Evolutionary conservation across 345 rosid genomes (phyloP), one percentile per base, ranked within the genome.

Genomic region (Mallotus nudiflorus): DNA sequence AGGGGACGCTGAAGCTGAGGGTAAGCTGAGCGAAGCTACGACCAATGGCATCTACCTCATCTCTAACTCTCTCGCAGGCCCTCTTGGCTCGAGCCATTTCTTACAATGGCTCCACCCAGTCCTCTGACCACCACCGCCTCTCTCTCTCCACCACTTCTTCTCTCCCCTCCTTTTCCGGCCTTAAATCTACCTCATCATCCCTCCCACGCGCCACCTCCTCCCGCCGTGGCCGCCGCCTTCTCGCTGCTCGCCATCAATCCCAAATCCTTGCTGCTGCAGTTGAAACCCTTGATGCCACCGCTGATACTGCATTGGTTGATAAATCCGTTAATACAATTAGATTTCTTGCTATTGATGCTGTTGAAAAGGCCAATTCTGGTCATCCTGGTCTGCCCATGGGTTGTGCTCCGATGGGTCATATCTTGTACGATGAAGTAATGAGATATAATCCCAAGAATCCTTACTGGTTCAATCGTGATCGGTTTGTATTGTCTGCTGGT

Each of bases 321-420:
- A 87, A 88, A 70, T 94, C 96, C 35, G 53, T 91, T 29, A 91
- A 94, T 65, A 85, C 97, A 55, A 94, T 94, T 46, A 74, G 98
- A 80, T 91, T 94, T 77, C 81, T 94, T 31, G 89, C 96, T 27
- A 69, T 94, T 46, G 98, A 94, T 70, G 95, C 98, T 6, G 98
- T 94, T 12, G 97, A 94, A 85, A 94, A 91, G 82, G 98, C 97
- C 0, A 94, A 94, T 73, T 94, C 97, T 5, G 98, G 97, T 3
- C 97, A 94, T 72, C 98, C 98, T 1, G 98, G 98, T 28, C 81
- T 94, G 65, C 98, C 98, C 22, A 91, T 94, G 98, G 98, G 98
- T 0, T 94, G 96, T 75, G 97, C 98, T 55, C 98, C 98, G 37
- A 73, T 91, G 88, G 92, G 93, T 33, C 98, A 94, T 75, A 81